phyloP scores from a whole-genome alignment of 768 basidiomycete species.

The Macrolepiota albuminosa region DNA sequence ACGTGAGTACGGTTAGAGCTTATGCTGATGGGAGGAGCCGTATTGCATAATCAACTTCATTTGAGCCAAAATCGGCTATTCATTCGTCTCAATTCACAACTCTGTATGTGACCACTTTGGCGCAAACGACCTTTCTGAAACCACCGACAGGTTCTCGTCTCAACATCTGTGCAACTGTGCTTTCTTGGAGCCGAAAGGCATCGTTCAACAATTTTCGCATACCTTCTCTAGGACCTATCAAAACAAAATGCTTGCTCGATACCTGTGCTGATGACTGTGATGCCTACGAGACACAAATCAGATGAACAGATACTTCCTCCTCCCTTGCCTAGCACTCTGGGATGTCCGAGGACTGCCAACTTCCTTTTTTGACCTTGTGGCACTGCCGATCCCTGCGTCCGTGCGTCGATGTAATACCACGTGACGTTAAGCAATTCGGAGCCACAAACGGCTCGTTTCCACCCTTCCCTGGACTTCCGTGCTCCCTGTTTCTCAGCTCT shows the following conservation, averaged over 20 bases:
- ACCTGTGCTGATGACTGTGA: background rate
- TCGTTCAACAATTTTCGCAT: background rate
- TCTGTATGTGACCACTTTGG: background rate
- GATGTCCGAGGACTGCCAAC: background rate
- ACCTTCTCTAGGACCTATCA: background rate
- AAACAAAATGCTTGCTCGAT: background rate
- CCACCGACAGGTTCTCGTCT: background rate
- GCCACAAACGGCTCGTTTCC: constrained; percentile 20
- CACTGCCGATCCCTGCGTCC: constrained; percentile 14
- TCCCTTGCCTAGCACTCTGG: background rate
- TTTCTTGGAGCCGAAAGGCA: background rate
- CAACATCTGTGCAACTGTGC: background rate
- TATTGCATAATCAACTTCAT: constrained; percentile 13
- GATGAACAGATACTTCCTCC: background rate
- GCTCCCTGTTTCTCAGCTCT: constrained; percentile 6
- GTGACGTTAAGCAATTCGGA: constrained; percentile 20
- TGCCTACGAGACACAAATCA: background rate
- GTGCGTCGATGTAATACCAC: constrained; percentile 22
- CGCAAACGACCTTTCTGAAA: background rate
- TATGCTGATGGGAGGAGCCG: background rate
- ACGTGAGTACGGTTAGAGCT: background rate
- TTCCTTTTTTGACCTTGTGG: constrained; percentile 1
- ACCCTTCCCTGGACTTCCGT: constrained; percentile 17
- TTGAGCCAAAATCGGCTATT: background rate
- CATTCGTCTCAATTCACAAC: background rate